These are phyloP conservation scores for Ophiostoma himal-ulmi DNA, from an alignment of 2,329 filamentous ascomycete species.

Conservation along the genomic window DNA sequence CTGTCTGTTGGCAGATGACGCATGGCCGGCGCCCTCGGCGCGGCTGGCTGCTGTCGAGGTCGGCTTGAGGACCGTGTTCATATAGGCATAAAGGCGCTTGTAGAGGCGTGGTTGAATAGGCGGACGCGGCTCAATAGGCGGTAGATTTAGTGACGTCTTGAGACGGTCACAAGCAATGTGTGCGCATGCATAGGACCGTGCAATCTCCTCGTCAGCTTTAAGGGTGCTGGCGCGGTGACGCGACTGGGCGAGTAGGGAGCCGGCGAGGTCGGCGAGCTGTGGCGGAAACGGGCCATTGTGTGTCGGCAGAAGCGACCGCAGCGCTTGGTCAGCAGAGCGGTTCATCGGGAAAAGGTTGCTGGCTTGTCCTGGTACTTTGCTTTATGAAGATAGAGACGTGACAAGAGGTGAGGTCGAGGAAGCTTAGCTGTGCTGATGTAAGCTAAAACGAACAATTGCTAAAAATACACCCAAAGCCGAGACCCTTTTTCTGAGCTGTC, in stretches of 20 bases:
- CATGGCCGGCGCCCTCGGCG: background rate
- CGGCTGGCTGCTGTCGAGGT: background rate
- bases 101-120: conserved; percentile 77
- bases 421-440: background rate
- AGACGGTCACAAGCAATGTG: conserved; percentile 88
- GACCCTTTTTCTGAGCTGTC: background rate
- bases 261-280: conserved; percentile 64
- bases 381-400: background rate
- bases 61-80: conserved; percentile 60
- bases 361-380: background rate
- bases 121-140: conserved; percentile 66
- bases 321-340: conserved; percentile 64
- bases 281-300: conserved; percentile 61
- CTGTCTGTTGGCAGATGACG: conserved; percentile 25
- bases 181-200: conserved; percentile 75
- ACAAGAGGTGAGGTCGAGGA: background rate
- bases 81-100: conserved; percentile 73
- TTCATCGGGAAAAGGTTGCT: conserved; percentile 50
- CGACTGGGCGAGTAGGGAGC: conserved; percentile 73
- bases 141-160: conserved; percentile 69
- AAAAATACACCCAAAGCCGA: background rate
- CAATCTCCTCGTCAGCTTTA: conserved; percentile 81
- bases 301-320: conserved; percentile 69
- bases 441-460: background rate
- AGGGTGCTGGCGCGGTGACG: conserved; percentile 69